These are phyloP conservation scores for Singerocomus rubriflavus DNA, from an alignment of 1,284 basidiomycete genomes.

Conservation along the genomic window DNA sequence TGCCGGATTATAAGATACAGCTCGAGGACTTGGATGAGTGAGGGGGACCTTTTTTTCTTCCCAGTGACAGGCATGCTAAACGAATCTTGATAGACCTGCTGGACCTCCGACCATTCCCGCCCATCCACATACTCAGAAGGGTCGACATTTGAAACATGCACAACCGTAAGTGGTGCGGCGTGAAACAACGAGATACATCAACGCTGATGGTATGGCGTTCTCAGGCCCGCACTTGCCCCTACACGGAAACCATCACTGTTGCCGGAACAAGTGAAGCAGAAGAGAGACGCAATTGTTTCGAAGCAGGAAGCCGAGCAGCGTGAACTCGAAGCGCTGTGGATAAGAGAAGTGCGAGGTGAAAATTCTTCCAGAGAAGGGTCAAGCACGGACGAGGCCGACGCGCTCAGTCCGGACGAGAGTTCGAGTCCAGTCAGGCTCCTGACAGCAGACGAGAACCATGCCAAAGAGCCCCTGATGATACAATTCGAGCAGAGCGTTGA, in stretches of 20 bases:
- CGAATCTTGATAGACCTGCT: slow-evolving; percentile 5
- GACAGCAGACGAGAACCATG: not conserved
- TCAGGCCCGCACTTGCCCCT: slow-evolving; percentile 1
- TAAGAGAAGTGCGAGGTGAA: not conserved
- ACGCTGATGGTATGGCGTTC: not conserved
- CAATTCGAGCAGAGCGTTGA: not conserved
- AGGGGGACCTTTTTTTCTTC: not conserved
- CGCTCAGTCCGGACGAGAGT: not conserved
- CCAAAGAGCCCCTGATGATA: not conserved
- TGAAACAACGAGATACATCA: not conserved
- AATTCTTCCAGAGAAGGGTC: not conserved
- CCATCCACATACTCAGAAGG: not conserved
- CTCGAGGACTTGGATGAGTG: slow-evolving; percentile 7
- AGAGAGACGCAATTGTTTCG: slow-evolving; percentile 13
- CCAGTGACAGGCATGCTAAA: not conserved
- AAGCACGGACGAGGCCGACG: not conserved
- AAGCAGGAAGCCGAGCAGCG: slow-evolving; percentile 19
- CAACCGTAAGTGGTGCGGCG: slow-evolving; percentile 3
- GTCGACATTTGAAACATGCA: not conserved
- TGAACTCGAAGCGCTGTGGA: slow-evolving; percentile 8
- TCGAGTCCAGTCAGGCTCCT: not conserved
- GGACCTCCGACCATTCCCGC: slow-evolving; percentile 7
- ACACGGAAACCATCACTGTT: slow-evolving; percentile 2
- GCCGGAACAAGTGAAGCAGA: slow-evolving; percentile 7
- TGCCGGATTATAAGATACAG: not conserved